A percentile compares a stretch with the other conserved stretches of the same genome.
Evolutionary conservation across 1,139 yeast genomes (phyloP).

Genomic region (Candida frijolesensis): DNA sequence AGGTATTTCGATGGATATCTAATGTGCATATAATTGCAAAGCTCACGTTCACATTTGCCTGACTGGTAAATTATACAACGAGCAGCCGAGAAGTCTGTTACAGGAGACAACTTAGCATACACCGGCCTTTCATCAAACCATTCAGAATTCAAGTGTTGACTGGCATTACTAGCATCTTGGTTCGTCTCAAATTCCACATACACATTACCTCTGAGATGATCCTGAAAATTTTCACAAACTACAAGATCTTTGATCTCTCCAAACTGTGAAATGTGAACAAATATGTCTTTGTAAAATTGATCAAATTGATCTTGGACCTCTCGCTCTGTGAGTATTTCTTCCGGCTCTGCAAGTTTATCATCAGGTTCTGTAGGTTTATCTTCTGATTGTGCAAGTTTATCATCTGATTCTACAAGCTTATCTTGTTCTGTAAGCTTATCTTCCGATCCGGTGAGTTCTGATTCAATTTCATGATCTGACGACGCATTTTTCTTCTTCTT

Average conservation of each 20-base stretch:
- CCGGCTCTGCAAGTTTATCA: too few species aligned
- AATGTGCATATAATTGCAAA: constrained; percentile 88
- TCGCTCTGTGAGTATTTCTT: constrained; percentile 23
- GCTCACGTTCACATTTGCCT: constrained; percentile 70
- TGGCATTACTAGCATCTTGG: constrained; percentile 63
- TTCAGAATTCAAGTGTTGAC: constrained; percentile 64
- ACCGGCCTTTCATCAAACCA: constrained; percentile 87
- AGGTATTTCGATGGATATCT: constrained; percentile 48
- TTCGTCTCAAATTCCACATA: constrained; percentile 62
- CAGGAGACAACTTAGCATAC: constrained; percentile 80
- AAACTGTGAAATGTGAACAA: constrained; percentile 64
- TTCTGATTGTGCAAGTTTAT: too few species aligned
- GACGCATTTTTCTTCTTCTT: too few species aligned
- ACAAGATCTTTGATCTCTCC: constrained; percentile 65
- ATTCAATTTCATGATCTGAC: too few species aligned
- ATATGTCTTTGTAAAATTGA: constrained; percentile 73
- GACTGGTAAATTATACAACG: constrained; percentile 72
- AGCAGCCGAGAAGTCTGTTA: constrained; percentile 69
- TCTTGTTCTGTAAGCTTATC: constrained; percentile 21
- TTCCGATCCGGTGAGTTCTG: too few species aligned
- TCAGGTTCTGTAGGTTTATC: too few species aligned
- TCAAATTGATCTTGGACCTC: constrained; percentile 60
- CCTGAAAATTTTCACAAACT: constrained; percentile 82
- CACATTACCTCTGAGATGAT: constrained; percentile 82
- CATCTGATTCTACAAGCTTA: constrained; percentile 18